Evolutionary conservation across 495 filamentous ascomycete genomes (phyloP), one percentile per base, ranked within the genome.

Genomic region (Xylaria grammica): DNA sequence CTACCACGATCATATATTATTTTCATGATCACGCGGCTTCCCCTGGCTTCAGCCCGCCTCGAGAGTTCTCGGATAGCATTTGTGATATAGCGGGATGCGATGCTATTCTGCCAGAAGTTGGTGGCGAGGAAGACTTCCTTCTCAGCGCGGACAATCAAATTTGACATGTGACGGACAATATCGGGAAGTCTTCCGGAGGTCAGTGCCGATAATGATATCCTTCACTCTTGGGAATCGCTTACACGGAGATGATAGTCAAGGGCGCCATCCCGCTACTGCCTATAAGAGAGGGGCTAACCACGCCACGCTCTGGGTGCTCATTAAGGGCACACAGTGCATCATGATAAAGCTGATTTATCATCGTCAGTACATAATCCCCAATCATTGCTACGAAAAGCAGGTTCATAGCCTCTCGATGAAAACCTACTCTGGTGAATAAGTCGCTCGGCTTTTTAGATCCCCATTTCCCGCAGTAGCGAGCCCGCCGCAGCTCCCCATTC

Each of bases 1-100:
- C 85, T 85, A 34, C 88, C 90, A 0, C 88, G 81, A 70, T 94
- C 91, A 73, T 92, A 93, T 45, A 91, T 82, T 67, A 93, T 79
- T 74, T 92, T 93, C 54, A 94, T 82, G 0, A 91, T 80, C 10
- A 89, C 75, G 65, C 82, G 87, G 30, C 77, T 60, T 13, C 85
- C 85, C 27, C 86, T 74, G 60, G 81, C 78, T 0, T 87, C 87
- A 4, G 88, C 89, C 57, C 90, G 81, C 15, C 71, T 78, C 1
- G 90, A 90, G 9, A 93, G 80, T 69, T 93, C 90, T 10, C 74
- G 78, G 45, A 94, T 82, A 3, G 87, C 87, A 76, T 92, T 84
- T 13, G 84, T 88, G 52, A 93, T 80, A 54, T 89, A 81, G 20
- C 78, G 85, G 32, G 87, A 86, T 1, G 89, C 88, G 17, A 87